Percentiles rank a stretch among this genome's conserved stretches.
phyloP scores from a whole-genome alignment of 345 rosid genomes.

The Brassica rapa region DNA sequence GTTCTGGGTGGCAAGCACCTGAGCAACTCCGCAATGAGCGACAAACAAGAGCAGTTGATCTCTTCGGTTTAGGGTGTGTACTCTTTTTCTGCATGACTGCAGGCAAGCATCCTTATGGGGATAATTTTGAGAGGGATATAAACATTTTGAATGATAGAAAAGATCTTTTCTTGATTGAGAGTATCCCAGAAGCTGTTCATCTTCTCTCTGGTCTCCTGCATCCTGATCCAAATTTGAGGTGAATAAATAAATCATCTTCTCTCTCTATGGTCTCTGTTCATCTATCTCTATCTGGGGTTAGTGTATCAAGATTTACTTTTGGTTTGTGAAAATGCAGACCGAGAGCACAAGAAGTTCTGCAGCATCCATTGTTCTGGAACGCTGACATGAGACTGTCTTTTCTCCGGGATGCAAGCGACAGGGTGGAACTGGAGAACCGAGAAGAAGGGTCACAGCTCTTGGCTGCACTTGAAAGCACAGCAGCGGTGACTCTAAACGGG shows the following conservation, averaged over 20 bases:
- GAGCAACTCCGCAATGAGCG: conserved; percentile 73
- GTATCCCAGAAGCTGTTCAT: conserved; percentile 69
- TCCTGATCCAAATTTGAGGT: conserved; percentile 60
- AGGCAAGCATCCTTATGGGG: conserved; percentile 75
- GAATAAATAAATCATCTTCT: background rate
- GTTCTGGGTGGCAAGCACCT: conserved; percentile 92
- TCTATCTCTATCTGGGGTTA: background rate
- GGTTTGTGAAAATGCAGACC: conserved; percentile 48
- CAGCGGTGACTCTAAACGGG: conserved; percentile 52
- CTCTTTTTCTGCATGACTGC: conserved; percentile 77
- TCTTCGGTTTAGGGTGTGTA: conserved; percentile 77
- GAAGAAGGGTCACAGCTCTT: conserved; percentile 53
- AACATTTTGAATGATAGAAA: conserved; percentile 61
- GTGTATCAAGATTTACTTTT: background rate
- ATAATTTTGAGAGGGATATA: conserved; percentile 63
- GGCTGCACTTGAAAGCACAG: conserved; percentile 59
- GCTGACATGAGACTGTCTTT: conserved; percentile 65
- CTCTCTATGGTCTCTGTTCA: background rate
- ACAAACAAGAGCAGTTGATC: conserved; percentile 74
- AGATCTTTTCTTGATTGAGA: conserved; percentile 65
- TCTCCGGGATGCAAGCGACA: conserved; percentile 72
- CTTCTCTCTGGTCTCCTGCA: conserved; percentile 59
- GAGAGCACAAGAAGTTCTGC: conserved; percentile 50
- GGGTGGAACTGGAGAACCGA: conserved; percentile 66
- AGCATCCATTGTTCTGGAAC: conserved; percentile 76